Base-by-base conservation (phyloP, 257 asterid species). In the Penstemon newberryi region DNA sequence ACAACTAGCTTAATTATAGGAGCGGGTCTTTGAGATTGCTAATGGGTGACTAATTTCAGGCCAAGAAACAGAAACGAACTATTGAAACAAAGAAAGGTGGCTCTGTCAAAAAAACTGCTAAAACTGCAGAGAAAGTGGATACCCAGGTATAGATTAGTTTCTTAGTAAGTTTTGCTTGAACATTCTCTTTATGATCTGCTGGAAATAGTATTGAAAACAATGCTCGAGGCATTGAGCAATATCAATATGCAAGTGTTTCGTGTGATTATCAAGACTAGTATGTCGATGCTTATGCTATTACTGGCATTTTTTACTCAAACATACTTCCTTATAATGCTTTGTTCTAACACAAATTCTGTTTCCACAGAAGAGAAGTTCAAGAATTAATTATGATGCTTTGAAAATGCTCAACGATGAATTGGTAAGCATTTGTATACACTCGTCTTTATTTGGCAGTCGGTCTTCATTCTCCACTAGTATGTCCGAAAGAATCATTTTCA, bases 351-450 rank as follows among this genome's bases (percentile, higher is more conserved):
- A 43, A 53, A 64, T 62, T 63, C 67, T 56, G 49, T 65, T 58
- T 71, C 53, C 54, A 38, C 84, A 86, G 92, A 75, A 53, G 61
- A 72, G 36, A 70, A 84, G 86, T 70, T 73, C 87, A 3, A 86
- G 62, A 79, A 74, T 86, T 47, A 82, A 86, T 66, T 84, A 79
- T 56, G 86, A 78, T 53, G 89, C 82, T 61, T 58, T 86, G 70
- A 70, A 67, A 67, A 52, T 56, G 41, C 74, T 84, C 10, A n/a
- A 47, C 13, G 79, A 75, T 64, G 84, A 86, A 60, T 53, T 65
- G 81, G 89, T 86, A 67, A 59, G 68, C 42, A 38, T 50, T 77
- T 63, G 11, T 44, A 61, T 65, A 38, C 56, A 53, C 49, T 8
- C 62, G 12, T 46, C 39, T 55, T 0, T 9, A 51, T 45, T 53